Evolutionary conservation across 805 yeast genomes (phyloP).

Genomic region (Wickerhamomyces pijperi): DNA sequence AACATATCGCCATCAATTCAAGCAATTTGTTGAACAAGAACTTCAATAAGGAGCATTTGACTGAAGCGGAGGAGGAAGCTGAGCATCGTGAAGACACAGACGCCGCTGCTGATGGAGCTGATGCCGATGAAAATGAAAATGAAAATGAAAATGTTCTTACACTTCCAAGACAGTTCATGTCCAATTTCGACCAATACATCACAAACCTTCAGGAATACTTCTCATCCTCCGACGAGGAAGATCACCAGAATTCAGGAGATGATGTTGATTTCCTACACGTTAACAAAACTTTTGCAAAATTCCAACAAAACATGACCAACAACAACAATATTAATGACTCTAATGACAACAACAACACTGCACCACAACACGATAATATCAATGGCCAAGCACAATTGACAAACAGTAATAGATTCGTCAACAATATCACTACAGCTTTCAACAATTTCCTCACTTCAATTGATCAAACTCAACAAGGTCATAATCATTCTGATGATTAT

Average conservation of each 20-base stretch:
- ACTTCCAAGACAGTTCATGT: conserved; percentile 19
- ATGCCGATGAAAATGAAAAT: too few relatives aligned
- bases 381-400: background rate
- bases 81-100: too few relatives aligned
- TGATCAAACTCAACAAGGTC: background rate
- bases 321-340: conserved; percentile 1
- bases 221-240: conserved; percentile 12
- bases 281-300: conserved; percentile 9
- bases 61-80: too few relatives aligned
- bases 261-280: conserved; percentile 14
- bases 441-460: background rate
- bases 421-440: background rate
- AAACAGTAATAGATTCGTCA: background rate
- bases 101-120: too few relatives aligned
- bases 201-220: conserved; percentile 11
- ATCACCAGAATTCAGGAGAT: conserved; percentile 5
- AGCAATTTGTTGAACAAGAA: conserved; percentile 15
- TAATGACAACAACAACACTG: too few relatives aligned
- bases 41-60: conserved; percentile 14
- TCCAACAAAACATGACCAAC: conserved; percentile 1
- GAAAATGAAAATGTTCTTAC: conserved; percentile 7
- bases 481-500: background rate
- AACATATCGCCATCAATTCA: conserved; percentile 14
- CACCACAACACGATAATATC: background rate
- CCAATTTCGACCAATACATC: conserved; percentile 17